Percentiles rank a stretch among this genome's conserved stretches.
These are phyloP conservation scores for Gossypioides kirkii DNA, from an alignment of 345 rosid species.

Conservation along the genomic window DNA sequence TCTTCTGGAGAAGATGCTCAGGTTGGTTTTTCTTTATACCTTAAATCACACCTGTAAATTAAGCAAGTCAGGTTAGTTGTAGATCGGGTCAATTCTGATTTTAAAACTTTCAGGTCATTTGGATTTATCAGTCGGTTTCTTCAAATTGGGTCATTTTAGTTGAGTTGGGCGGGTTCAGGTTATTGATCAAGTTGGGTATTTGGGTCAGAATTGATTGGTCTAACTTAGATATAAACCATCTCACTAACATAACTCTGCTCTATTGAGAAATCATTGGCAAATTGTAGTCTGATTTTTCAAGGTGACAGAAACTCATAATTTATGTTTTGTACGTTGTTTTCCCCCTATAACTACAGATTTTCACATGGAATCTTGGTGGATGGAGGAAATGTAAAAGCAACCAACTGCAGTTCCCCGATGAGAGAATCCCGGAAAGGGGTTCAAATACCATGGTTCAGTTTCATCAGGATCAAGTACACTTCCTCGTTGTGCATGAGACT, in stretches of 20 bases:
- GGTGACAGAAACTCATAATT: not conserved
- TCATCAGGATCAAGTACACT: constrained; percentile 35
- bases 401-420: constrained; percentile 23
- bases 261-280: not conserved
- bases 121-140: no score
- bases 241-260: not conserved
- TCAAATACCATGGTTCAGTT: constrained; percentile 34
- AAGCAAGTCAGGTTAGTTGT: no score
- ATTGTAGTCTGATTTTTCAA: not conserved
- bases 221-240: not conserved
- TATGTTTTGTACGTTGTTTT: not conserved
- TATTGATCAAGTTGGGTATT: no score
- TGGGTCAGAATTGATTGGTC: no score
- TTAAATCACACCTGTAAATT: no score
- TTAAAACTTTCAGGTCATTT: no score
- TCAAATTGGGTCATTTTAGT: no score
- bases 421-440: constrained; percentile 9
- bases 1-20: constrained; percentile 50
- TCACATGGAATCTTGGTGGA: constrained; percentile 27
- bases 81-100: no score
- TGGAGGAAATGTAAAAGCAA: constrained; percentile 30
- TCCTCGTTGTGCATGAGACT: constrained; percentile 28
- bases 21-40: constrained; percentile 24
- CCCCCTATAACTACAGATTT: constrained; percentile 22
- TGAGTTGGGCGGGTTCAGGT: no score